Evolutionary conservation across 148 eudicot genomes (phyloP).

Genomic region (Rhododendron simsii): DNA sequence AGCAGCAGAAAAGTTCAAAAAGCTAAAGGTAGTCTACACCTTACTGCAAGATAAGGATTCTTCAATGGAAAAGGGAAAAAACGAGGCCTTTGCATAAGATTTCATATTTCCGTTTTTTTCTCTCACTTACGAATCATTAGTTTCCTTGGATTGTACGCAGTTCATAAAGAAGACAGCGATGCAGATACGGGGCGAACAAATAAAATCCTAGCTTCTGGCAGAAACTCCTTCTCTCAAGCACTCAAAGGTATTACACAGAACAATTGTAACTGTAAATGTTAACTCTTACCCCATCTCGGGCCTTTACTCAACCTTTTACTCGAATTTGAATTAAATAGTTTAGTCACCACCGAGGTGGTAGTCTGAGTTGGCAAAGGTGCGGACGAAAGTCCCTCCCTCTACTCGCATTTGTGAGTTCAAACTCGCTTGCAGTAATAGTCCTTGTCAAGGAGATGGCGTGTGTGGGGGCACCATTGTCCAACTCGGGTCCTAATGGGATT

Average conservation of each 20-base stretch:
- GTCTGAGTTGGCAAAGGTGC: not conserved
- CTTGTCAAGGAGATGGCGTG: not conserved
- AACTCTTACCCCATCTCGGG: not conserved
- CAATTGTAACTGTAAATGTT: not conserved
- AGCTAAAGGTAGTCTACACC: conserved; percentile 55
- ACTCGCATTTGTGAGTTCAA: not conserved
- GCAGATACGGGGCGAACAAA: conserved; percentile 36
- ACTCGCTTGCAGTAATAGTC: not conserved
- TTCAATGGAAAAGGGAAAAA: not conserved
- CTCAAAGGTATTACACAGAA: conserved; percentile 51
- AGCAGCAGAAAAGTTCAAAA: conserved; percentile 44
- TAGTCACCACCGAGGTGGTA: not conserved
- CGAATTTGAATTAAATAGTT: not conserved
- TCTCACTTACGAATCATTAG: not conserved
- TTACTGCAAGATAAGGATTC: not conserved
- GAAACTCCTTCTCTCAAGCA: conserved; percentile 70
- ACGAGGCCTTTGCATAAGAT: not conserved
- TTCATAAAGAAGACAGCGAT: conserved; percentile 41
- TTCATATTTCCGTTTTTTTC: not conserved
- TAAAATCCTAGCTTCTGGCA: conserved; percentile 55
- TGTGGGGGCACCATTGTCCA: not conserved
- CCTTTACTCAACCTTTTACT: not conserved
- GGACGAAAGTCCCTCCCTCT: not conserved
- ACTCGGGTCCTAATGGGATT: not conserved
- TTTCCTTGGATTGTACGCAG: conserved; percentile 24